Evolutionary conservation across 768 basidiomycete genomes (phyloP), one percentile per base, ranked within the genome.

Genomic region (Lactarius tabidus): DNA sequence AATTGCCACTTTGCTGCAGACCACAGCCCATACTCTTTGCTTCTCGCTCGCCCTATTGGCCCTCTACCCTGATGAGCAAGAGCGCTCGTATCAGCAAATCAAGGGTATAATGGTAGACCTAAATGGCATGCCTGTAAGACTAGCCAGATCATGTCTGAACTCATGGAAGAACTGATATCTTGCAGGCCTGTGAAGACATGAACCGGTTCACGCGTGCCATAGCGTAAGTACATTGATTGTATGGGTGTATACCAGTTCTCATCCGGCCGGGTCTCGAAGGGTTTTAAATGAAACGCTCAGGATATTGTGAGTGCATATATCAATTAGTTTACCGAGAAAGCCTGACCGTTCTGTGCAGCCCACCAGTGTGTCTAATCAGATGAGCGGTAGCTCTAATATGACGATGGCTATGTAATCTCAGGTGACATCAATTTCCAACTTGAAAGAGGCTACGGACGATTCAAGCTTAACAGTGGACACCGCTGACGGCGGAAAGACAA

Each of bases 261-360:
- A 63, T 51, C 14, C 12, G n/a, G 14, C 20, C 8, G 18, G 28
- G 23, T 12, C 26, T n/a, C 14, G 48, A 39, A 83, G 82, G 23
- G 80, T 82, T 5, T 79, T 81, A 63, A 75, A 83, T 62, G 83
- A 85, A 71, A 80, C 82, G 3, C 70, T 83, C 26, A 76, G 83
- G 28, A 67, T 84, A 72, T 83, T 64, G 67, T 70, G 51, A 52
- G 69, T 69, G 20, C 18, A 20, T n/a, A 12, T 67, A 36, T 31
- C 31, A 26, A 59, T 31, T 6, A 14, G 28, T 1, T 26, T 29
- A 20, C 28, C 4, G 20, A 8, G 17, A 36, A 23, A n/a, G 0
- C 15, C 38, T 51, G 12, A 67, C 17, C 6, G 15, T 10, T 12
- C 14, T n/a, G 28, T 43, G 38, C 33, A 67, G 66, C 52, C 57